Conservation (phyloP, 2,329 filamentous ascomycete genomes). For the Talaromyces sp. region DNA sequence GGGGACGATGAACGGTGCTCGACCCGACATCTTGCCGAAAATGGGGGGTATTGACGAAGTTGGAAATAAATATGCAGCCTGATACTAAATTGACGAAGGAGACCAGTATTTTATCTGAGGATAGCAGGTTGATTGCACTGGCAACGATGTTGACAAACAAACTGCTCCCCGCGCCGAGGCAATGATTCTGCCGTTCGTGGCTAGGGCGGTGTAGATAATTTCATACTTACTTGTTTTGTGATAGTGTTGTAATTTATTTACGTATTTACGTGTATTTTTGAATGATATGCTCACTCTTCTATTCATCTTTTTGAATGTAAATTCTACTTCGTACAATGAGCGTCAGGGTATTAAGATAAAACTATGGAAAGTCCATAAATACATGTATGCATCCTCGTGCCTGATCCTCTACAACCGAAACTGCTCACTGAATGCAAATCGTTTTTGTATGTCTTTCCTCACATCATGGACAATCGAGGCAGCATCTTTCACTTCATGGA, state of each 20-base stretch:
- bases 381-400: not conserved
- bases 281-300: not conserved
- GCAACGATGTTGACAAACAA: not conserved
- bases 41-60: not conserved
- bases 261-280: not conserved
- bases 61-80: not conserved
- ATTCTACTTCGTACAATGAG: not conserved
- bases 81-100: not conserved
- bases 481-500: constrained; percentile 37
- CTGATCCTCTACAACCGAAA: not conserved
- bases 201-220: not conserved
- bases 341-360: not conserved
- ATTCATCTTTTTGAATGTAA: not conserved
- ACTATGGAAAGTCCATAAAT: not conserved
- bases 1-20: constrained; percentile 65
- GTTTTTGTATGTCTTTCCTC: not conserved
- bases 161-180: not conserved
- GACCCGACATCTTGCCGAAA: constrained; percentile 35
- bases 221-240: not conserved
- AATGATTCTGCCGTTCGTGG: not conserved
- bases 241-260: not conserved
- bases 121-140: too few relatives aligned
- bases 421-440: not conserved
- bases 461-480: constrained; percentile 33
- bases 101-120: too few relatives aligned